Percentiles rank a stretch among this genome's conserved stretches.
Conservation (phyloP, 2,329 filamentous ascomycete genomes). For the Xylariaceae sp. region DNA sequence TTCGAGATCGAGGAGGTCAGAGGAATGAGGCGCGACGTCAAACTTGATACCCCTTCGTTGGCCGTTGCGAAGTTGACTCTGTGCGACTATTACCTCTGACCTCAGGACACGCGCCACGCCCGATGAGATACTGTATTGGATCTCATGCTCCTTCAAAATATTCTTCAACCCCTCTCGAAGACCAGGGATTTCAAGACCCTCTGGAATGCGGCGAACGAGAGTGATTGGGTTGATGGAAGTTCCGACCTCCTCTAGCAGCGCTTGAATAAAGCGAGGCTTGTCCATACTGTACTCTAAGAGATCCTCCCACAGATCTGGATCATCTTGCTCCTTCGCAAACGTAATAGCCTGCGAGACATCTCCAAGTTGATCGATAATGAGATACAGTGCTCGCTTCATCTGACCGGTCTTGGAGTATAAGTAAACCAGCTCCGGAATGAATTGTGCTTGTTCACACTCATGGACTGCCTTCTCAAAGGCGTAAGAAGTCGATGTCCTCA, state of each 20-base stretch:
- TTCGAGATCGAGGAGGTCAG: slow-evolving; percentile 41
- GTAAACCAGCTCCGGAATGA: slow-evolving; percentile 89
- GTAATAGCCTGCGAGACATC: slow-evolving; percentile 90
- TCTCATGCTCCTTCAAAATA: slow-evolving; percentile 92
- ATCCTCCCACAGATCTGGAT: slow-evolving; percentile 91
- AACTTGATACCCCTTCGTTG: slow-evolving; percentile 87
- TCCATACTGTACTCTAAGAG: slow-evolving; percentile 95
- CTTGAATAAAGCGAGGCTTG: slow-evolving; percentile 90
- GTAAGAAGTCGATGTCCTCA: slow-evolving; percentile 80
- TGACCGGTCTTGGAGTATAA: slow-evolving; percentile 93
- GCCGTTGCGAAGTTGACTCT: slow-evolving; percentile 72
- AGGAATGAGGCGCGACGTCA: slow-evolving; percentile 54
- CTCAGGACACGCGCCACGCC: slow-evolving; percentile 82
- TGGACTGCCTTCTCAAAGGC: slow-evolving; percentile 72
- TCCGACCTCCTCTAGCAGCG: slow-evolving; percentile 86
- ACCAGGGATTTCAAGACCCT: slow-evolving; percentile 87
- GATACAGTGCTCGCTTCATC: slow-evolving; percentile 81
- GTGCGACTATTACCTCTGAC: slow-evolving; percentile 80
- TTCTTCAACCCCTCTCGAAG: slow-evolving; percentile 81
- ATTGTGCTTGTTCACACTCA: slow-evolving; percentile 77
- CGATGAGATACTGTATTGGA: slow-evolving; percentile 86
- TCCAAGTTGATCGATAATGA: slow-evolving; percentile 89
- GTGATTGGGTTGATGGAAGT: slow-evolving; percentile 90
- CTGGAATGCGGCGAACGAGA: slow-evolving; percentile 83
- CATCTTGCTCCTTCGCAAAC: slow-evolving; percentile 90